Percentiles rank a stretch among this genome's conserved stretches.
phyloP scores from a whole-genome alignment of 495 filamentous ascomycete species.

The Daldinia loculata region DNA sequence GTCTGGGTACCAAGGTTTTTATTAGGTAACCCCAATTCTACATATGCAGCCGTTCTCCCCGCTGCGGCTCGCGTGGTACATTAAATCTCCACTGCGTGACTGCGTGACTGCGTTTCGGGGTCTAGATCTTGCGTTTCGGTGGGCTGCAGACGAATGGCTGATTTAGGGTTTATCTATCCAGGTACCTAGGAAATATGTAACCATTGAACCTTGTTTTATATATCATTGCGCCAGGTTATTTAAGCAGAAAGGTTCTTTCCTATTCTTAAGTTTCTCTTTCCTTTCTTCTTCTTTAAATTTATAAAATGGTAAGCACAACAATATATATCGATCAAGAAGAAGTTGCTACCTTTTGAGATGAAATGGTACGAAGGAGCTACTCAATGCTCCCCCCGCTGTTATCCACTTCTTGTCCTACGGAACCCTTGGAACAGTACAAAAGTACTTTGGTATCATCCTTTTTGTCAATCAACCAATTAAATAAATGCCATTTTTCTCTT shows the following conservation, averaged over 20 bases:
- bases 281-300: neutral
- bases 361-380: neutral
- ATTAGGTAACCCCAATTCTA: neutral
- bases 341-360: neutral
- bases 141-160: neutral
- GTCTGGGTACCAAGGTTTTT: neutral
- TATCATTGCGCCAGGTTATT: neutral
- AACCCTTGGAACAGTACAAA: conserved; percentile 10
- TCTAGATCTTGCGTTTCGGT: neutral
- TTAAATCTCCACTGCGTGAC: conserved; percentile 1
- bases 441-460: conserved; percentile 5
- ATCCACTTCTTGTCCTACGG: conserved; percentile 7
- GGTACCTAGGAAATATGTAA: neutral
- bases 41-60: neutral
- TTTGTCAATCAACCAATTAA: conserved; percentile 23
- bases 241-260: neutral
- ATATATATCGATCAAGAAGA: no score
- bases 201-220: neutral
- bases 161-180: neutral
- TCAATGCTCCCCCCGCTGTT: neutral
- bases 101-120: neutral
- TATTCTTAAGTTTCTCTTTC: neutral
- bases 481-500: conserved; percentile 10
- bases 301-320: neutral
- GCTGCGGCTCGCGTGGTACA: neutral